Conservation (phyloP, 352 stramenopile genomes). For the Pythium utonaiense region DNA sequence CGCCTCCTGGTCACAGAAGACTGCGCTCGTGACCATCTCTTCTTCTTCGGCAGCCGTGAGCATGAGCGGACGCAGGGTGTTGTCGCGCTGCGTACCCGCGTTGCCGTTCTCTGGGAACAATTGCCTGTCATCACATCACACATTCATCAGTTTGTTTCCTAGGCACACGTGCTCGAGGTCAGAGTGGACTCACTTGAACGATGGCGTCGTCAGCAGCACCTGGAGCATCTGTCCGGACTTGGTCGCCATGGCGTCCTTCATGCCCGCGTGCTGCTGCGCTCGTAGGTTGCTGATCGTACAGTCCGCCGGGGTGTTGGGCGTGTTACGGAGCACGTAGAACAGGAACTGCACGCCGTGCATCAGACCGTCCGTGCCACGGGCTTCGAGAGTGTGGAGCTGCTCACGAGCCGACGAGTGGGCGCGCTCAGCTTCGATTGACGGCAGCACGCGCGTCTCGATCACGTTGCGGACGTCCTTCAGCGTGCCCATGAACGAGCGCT, state of each 20-base stretch:
- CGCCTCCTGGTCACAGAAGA: constrained; percentile 69
- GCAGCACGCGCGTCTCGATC: constrained; percentile 71
- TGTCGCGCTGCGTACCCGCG: constrained; percentile 33
- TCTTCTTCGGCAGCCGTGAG: constrained; percentile 71
- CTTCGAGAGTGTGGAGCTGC: constrained; percentile 76
- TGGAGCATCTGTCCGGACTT: constrained; percentile 86
- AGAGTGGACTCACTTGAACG: constrained; percentile 59
- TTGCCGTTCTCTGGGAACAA: constrained; percentile 49
- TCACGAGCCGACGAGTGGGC: constrained; percentile 79
- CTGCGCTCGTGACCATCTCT: constrained; percentile 60
- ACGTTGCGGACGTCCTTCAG: constrained; percentile 81
- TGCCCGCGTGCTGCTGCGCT: constrained; percentile 73
- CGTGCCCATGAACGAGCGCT: constrained; percentile 72
- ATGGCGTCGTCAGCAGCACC: constrained; percentile 72
- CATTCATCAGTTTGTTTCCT: constrained; percentile 5
- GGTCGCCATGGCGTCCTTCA: constrained; percentile 83
- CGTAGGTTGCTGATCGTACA: constrained; percentile 85
- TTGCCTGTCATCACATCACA: constrained; percentile 23
- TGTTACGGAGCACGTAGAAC: constrained; percentile 85
- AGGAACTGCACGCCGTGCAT: constrained; percentile 87
- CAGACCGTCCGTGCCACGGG: constrained; percentile 68
- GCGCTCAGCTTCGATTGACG: constrained; percentile 77
- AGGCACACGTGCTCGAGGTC: neutral
- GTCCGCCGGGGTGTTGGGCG: constrained; percentile 75
- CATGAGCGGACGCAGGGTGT: constrained; percentile 38